Conservation (phyloP, 2,329 filamentous ascomycete species). For the Aspergillus awamori region DNA sequence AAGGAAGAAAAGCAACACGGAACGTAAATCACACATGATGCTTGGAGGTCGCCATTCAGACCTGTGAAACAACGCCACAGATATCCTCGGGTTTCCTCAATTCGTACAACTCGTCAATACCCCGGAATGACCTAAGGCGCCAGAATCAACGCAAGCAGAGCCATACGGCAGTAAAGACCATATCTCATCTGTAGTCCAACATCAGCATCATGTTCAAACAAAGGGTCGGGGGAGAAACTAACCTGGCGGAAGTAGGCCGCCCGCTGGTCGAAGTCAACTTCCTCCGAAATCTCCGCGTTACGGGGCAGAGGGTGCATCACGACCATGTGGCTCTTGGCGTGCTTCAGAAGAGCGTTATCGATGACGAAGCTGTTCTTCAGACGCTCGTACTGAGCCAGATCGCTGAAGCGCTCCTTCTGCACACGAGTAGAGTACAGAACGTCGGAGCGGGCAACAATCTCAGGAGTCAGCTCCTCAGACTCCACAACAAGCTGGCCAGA, state of each 20-base stretch:
- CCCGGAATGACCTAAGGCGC: conserved; percentile 45
- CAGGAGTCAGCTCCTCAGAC: conserved; percentile 76
- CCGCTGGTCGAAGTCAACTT: conserved; percentile 95
- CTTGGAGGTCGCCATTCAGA: conserved; percentile 22
- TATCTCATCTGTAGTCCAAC: conserved; percentile 77
- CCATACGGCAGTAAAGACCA: conserved; percentile 97
- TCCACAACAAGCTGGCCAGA: conserved; percentile 79
- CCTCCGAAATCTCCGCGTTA: conserved; percentile 89
- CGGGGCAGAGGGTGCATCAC: conserved; percentile 94
- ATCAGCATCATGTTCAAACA: conserved; percentile 45
- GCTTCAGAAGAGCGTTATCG: conserved; percentile 84
- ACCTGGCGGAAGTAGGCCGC: conserved; percentile 99
- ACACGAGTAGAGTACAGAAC: conserved; percentile 97
- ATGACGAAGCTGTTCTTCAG: conserved; percentile 89
- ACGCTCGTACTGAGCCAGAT: conserved; percentile 75
- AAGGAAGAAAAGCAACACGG: conserved; percentile 13
- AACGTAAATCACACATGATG: conserved; percentile 24
- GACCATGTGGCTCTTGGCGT: conserved; percentile 90
- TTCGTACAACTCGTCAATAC: conserved; percentile 18
- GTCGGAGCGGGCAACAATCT: conserved; percentile 83
- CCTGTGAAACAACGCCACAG: conserved; percentile 17
- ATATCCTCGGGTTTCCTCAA: conserved; percentile 15
- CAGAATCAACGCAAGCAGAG: conserved; percentile 91
- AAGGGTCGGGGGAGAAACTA: conserved; percentile 47
- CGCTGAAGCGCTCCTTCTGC: conserved; percentile 94